phyloP scores from a whole-genome alignment of 2,329 filamentous ascomycete genomes.

The Ceratocystis huliohia region DNA sequence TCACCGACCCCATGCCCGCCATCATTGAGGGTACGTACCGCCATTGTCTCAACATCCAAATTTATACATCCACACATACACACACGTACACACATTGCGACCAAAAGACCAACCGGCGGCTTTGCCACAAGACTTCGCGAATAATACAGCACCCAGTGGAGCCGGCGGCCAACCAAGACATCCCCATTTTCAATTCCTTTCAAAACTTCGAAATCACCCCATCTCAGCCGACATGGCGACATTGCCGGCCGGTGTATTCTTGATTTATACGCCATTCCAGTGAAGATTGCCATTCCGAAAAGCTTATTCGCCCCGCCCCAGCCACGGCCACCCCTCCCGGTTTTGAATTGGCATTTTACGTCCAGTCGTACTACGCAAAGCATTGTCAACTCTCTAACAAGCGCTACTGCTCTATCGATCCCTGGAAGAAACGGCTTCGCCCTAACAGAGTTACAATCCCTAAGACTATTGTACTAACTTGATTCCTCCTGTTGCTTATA shows the following conservation, averaged over 20 bases:
- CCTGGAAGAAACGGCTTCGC: too few relatives aligned
- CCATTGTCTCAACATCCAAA: slow-evolving; percentile 20
- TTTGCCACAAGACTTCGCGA: neutral
- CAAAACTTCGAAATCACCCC: neutral
- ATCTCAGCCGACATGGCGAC: neutral
- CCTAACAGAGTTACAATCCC: too few relatives aligned
- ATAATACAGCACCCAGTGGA: neutral
- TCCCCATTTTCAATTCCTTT: neutral
- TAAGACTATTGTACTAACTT: slow-evolving; percentile 8
- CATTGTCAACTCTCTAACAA: neutral
- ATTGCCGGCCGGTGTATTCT: neutral
- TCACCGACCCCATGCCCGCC: slow-evolving; percentile 75
- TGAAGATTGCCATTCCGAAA: neutral
- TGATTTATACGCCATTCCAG: neutral
- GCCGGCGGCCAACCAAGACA: neutral
- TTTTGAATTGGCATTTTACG: neutral
- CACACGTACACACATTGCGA: neutral
- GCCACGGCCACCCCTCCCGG: neutral
- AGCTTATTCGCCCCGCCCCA: neutral
- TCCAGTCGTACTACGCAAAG: neutral
- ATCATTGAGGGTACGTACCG: slow-evolving; percentile 71
- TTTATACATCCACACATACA: too few relatives aligned
- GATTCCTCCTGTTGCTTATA: slow-evolving; percentile 48
- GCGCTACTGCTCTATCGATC: too few relatives aligned
- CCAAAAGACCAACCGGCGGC: slow-evolving; percentile 14